Base-by-base conservation (phyloP, 495 filamentous ascomycete genomes). In the Penicillium macrosclerotiorum region DNA sequence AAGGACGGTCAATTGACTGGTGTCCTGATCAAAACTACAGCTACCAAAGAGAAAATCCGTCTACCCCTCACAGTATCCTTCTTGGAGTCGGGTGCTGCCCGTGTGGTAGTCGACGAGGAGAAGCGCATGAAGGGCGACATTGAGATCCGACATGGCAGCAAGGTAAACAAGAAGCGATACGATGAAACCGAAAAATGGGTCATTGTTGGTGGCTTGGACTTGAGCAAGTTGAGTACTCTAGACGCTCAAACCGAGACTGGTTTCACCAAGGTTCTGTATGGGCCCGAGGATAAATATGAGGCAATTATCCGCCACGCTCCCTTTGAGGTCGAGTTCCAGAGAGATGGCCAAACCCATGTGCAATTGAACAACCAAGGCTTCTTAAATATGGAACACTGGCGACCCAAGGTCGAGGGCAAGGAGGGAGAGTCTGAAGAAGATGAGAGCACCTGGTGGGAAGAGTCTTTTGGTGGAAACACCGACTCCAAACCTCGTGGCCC, bases 361-460 rank as follows among this genome's bases (percentile, higher is more conserved):
- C 85, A 86, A 54, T 72, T 98, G 55, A 97, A 97, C 63, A 83
- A 90, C 49, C 81, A 85, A 11, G 92, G 90, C 5, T 65, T 93
- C 45, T 57, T 97, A 66, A 97, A 96, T 53, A 62, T 97, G 57
- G 93, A 98, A 63, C 94, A 97, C 62, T 98, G 93, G 93, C 78
- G 93, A 47, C 78, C 85, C 5, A 96, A 95, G 77, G 71, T 87
- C 5, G 92, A 96, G 38, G 75, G 79, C 57, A 67, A 74, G 8
- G 72, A 65, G 37, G 76, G 77, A 47, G 68, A 65, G 16, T 54
- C 69, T 5, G 68, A 71, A 22, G 69, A 74, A 45, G 88, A 95
- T 42, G 85, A 96, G 60, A 84, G 83, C 60, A 95, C 89, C 4
- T 95, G 90, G 88, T 98, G 93, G 94, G 93, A 98, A 13, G 93